Percentiles rank a stretch among this genome's conserved stretches.
Conservation (phyloP, 2,329 filamentous ascomycete genomes). For the Esteya vermicola region DNA sequence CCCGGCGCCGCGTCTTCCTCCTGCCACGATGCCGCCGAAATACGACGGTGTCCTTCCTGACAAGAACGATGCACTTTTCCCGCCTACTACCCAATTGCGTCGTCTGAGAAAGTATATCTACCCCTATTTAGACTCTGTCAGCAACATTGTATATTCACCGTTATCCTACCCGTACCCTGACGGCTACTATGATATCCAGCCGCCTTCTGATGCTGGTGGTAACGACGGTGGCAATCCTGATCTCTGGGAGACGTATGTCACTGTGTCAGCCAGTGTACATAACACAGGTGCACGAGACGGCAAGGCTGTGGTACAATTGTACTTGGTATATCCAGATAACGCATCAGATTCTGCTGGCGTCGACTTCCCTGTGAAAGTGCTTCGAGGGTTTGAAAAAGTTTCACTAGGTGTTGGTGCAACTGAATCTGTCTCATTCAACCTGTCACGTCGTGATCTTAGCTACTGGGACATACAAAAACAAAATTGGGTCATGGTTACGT, state of each 20-base stretch:
- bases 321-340: conserved; percentile 25
- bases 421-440: conserved; percentile 26
- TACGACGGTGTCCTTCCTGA: conserved; percentile 42
- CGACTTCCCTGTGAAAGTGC: conserved; percentile 30
- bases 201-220: conserved; percentile 51
- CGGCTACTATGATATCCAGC: conserved; percentile 35
- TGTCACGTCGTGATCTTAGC: conserved; percentile 37
- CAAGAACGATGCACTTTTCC: conserved; percentile 44
- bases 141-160: conserved; percentile 25
- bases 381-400: conserved; percentile 62
- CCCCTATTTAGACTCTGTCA: conserved; percentile 45
- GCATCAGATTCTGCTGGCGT: conserved; percentile 4
- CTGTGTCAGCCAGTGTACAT: conserved; percentile 33
- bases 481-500: conserved; percentile 27
- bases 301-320: conserved; percentile 32
- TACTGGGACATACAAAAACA: conserved; percentile 36
- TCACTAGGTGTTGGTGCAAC: conserved; percentile 32
- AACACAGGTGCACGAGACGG: conserved; percentile 35
- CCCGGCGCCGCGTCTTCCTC: conserved; percentile 23
- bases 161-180: conserved; percentile 34
- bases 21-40: conserved; percentile 31
- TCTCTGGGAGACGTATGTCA: conserved; percentile 41
- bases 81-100: conserved; percentile 37
- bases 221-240: conserved; percentile 54
- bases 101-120: conserved; percentile 58